Base-by-base conservation (phyloP, 2,329 filamentous ascomycete species). In the Zymoseptoria crescenta region DNA sequence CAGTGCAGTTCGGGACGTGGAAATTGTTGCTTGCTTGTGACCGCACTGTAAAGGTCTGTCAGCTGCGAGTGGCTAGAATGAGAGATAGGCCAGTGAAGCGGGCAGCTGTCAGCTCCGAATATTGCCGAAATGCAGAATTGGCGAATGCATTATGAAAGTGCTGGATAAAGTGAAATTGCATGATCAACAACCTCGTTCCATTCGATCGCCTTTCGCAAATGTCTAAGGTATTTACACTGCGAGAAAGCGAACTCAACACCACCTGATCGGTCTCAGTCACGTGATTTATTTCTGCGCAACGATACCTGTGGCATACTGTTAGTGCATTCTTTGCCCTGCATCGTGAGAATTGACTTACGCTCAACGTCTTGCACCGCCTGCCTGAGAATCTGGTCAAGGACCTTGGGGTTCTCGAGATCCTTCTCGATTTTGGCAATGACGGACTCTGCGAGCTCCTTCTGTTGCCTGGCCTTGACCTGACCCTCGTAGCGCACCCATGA, bases 401-500 rank as follows among this genome's bases (percentile, higher is more conserved):
- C 84, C 86, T 92, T 97, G 77, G 95, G 94, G 84, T 89, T 96
- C 84, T 96, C 90, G 60, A 99, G 86, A 84, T 97, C 93, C 86
- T 97, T 97, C 79, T 89, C 87, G 75, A 97, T 94, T 86, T 96
- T 99, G 82, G 88, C 86, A 73, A 99, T 97, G 78, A 99, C 83
- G 77, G 81, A 85, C 75, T 96, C 87, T 66, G 94, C 91, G 67
- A 99, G 86, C 84, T 99, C 94, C 79, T 84, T 87, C 85, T 99
- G 94, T 83, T 99, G 91, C 77, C 94, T 88, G 82, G 93, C 88
- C 89, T 97, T 99, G 74, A 99, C 92, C 83, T 97, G 94, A 71
- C 89, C 82, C 83, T 99, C 94, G 79, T 99, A 99, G 76, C 94
- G 89, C 66, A 97, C 92, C 95, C 94, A 99, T 59, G 91, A 96